Base-by-base conservation (phyloP, 805 yeast species). In the Kurtzmaniella cleridarum region DNA sequence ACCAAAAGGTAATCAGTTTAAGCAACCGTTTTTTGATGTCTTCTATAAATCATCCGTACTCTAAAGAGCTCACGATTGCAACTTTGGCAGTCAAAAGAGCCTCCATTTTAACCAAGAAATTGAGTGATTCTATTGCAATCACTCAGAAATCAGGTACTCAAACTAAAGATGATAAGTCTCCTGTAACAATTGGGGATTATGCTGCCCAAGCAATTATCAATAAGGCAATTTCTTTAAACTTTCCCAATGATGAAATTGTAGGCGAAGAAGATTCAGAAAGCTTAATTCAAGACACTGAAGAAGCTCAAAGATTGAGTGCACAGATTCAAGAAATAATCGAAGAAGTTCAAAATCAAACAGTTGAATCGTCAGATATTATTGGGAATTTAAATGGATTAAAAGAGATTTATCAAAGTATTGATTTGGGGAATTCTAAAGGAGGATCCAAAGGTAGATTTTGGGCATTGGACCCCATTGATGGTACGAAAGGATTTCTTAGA, bases 391-490 rank as follows among this genome's bases (percentile, higher is more conserved):
- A 52, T 9, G 55, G 69, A 3, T 55, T 74, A 26, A 68, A 71
- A 1, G 71, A 75, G 26, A 71, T 91, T 35, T 73, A 75, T 47
- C 69, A 75, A 5, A 71, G 83, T 18, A 84, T 93, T 41, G 96
- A 89, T 55, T 63, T 71, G 43, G 98, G 98, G 35, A 73, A 76
- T 53, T 85, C 84, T 30, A 59, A 71, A 44, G 98, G 97, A 39
- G 95, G 97, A 3, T 49, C 64, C 26, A 67, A 60, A 28, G 95
- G 95, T 17, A 71, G 98, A 44, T 79, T 87, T 57, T 93, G 99
- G 99, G 95, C 97, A 1, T 66, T 93, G 53, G 99, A 93, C 55
- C 99, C 99, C 30, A 90, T 93, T 45, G 99, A 93, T 56, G 99
- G 99, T 6, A 93, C 99, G 15, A 93, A 68, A 59, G 99, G 99